phyloP scores from a whole-genome alignment of 805 yeast species.

The Ogataea methanolica region DNA sequence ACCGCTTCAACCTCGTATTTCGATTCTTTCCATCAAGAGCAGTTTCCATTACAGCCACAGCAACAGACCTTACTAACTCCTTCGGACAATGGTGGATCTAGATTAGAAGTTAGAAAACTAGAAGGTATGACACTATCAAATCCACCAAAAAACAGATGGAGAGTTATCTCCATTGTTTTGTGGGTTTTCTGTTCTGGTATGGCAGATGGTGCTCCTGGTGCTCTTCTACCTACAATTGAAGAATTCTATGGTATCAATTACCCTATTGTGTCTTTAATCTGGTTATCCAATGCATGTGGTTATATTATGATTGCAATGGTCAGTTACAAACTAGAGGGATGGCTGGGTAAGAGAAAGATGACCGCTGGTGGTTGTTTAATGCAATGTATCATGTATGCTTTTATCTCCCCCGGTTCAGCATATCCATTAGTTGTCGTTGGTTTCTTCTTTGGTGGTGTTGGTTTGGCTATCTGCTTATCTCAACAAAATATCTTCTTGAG shows the following conservation, averaged over 20 bases:
- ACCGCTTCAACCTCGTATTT: slow-evolving; percentile 14
- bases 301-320: slow-evolving; percentile 45
- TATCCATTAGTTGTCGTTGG: slow-evolving; percentile 46
- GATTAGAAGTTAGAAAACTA: slow-evolving; percentile 6
- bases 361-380: slow-evolving; percentile 35
- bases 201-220: slow-evolving; percentile 57
- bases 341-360: slow-evolving; percentile 38
- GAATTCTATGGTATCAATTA: slow-evolving; percentile 42
- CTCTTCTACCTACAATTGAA: slow-evolving; percentile 53
- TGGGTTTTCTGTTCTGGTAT: slow-evolving; percentile 43
- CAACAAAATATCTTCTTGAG: slow-evolving; percentile 50
- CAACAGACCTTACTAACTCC: slow-evolving; percentile 8
- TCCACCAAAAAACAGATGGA: slow-evolving; percentile 40
- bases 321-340: slow-evolving; percentile 39
- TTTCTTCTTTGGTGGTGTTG: slow-evolving; percentile 56
- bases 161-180: slow-evolving; percentile 36
- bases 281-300: slow-evolving; percentile 58
- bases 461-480: slow-evolving; percentile 44
- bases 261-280: slow-evolving; percentile 51
- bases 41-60: slow-evolving; percentile 13
- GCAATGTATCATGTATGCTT: slow-evolving; percentile 37
- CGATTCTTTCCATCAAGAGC: slow-evolving; percentile 3
- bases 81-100: not conserved
- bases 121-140: slow-evolving; percentile 35
- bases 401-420: slow-evolving; percentile 43